Evolutionary conservation across 2,329 filamentous ascomycete species (phyloP), one percentile per base, ranked within the genome.

Genomic region (Simplicillium sp.): DNA sequence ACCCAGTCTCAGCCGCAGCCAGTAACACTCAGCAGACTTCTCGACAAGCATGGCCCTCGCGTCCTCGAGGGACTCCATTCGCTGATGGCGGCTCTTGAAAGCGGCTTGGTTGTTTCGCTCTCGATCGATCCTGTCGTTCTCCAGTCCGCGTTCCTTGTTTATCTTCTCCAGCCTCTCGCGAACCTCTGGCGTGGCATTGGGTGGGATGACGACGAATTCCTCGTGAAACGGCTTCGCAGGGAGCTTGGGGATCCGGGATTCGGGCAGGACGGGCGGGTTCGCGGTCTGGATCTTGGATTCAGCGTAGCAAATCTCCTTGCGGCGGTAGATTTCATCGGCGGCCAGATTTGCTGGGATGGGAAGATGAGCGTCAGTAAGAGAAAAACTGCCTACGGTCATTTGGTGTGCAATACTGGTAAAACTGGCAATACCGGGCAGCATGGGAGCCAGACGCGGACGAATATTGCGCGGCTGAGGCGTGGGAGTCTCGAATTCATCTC

Each of bases 71-170:
- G 48, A 43, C 38, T 62, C 60, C 18, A 56, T 41, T 1, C 60
- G 52, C 15, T 52, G 47, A 15, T 54, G 44, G 1, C 64, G 54
- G 11, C 55, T 59, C 40, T 61, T 58, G 46, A 59, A 61, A 17
- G 64, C 64, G 1, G 64, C 58, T 29, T 49, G 43, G 44, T 64
- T 66, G 50, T 66, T 66, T 4, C 62, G 50, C 34, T 52, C 43
- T 2, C 57, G 51, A 14, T 62, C 55, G 2, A 55, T 36, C 15
- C 12, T 13, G 31, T 5, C 31, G 12, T n/a, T 13, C 7, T 15
- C 31, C 31, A 6, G 20, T 25, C 20, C 20, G 20, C 20, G 20
- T 25, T 25, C 20, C 6, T 6, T 5, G 20, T 25, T 25, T 6
- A 5, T 6, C 20, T 25, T 25, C 9, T 25, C 20, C 20, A 25